Base-by-base conservation (phyloP, 2,329 filamentous ascomycete genomes). In the Penicillium polonicum region DNA sequence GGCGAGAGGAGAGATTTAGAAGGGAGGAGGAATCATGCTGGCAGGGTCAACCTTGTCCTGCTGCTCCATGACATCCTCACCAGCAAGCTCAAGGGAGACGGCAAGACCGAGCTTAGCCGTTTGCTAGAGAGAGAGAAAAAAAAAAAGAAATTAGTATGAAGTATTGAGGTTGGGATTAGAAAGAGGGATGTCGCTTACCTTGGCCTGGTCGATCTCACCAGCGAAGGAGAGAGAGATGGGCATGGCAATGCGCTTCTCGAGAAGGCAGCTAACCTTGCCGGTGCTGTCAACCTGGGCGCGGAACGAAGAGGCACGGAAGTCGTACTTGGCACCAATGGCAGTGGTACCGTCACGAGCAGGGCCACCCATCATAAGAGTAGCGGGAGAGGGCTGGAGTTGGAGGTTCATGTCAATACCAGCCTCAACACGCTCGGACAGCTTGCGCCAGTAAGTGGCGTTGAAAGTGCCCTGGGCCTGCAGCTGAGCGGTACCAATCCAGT, bases 251-350 rank as follows among this genome's bases (percentile, higher is more conserved):
- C 92, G 88, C 87, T 97, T 97, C 83, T 99, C 94, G 67, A 97
- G 80, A 71, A 97, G 80, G 74, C 91, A 94, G 78, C 89, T 91
- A 60, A 99, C 83, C 82, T 96, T 96, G 75, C 94, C 94, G 74
- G 91, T 88, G 71, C 92, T 95, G 79, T 99, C 94, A 68, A 97
- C 85, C 80, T 99, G 94, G 44, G 93, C 94, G 65, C 93, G 88
- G 87, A 97, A 96, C 50, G 91, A 94, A 55, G 91, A 94, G 80
- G 92, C 90, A 72, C 91, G 86, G 86, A 99, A 99, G 76, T 97
- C 93, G 79, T 99, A 99, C 80, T 99, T 99, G 74, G 92, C 91
- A 70, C 93, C 94, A 69, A 97, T 84, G 54, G 92, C 91, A 53
- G 95, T 92, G 60, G 91, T 84, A 55, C 94, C 94, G 76, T 99